Conservation (phyloP, 768 basidiomycete genomes). For the Pleurotus eryngii region DNA sequence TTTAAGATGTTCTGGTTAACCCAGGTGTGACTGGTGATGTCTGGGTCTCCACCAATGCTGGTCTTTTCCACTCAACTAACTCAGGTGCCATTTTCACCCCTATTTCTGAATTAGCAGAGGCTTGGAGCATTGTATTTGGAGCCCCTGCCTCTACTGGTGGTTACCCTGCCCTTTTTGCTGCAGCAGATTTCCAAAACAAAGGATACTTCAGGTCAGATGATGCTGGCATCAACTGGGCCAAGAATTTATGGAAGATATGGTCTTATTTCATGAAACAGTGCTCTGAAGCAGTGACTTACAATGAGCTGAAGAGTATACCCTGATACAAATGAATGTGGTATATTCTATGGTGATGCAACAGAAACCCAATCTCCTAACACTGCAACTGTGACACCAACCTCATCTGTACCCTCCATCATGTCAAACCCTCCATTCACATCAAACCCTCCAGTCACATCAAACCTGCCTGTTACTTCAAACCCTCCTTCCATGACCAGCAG, state of each 20-base stretch:
- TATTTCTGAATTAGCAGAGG: constrained; percentile 42
- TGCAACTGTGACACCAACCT: constrained; percentile 46
- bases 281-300: not conserved
- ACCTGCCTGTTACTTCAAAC: constrained; percentile 16
- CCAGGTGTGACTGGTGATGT: constrained; percentile 54
- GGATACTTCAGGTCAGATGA: constrained; percentile 60
- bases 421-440: not conserved
- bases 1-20: constrained; percentile 52
- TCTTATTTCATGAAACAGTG: not conserved
- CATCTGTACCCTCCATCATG: constrained; percentile 26
- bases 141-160: constrained; percentile 44
- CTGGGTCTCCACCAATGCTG: constrained; percentile 59
- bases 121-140: constrained; percentile 60
- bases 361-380: constrained; percentile 18
- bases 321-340: constrained; percentile 58
- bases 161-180: constrained; percentile 54
- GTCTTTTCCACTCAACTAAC: constrained; percentile 56
- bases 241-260: constrained; percentile 52
- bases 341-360: constrained; percentile 46
- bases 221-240: constrained; percentile 50
- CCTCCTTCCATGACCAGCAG: constrained; percentile 12
- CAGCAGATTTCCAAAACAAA: constrained; percentile 45
- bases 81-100: constrained; percentile 46
- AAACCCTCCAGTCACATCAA: constrained; percentile 14
- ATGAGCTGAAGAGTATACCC: constrained; percentile 47